These are phyloP conservation scores for Pseudogymnoascus sp. DNA, from an alignment of 2,329 filamentous ascomycete genomes.

Conservation along the genomic window DNA sequence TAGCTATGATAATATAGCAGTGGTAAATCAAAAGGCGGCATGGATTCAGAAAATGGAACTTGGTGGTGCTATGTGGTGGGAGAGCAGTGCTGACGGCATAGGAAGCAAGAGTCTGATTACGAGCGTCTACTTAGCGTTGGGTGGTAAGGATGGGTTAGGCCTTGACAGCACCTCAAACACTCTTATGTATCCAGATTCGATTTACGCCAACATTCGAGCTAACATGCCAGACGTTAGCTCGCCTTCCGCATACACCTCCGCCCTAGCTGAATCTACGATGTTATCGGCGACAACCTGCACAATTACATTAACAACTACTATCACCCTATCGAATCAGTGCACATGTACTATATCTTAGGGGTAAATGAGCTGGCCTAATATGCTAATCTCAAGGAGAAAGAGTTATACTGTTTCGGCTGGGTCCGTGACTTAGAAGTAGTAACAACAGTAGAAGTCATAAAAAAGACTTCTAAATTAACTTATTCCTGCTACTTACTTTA, in stretches of 20 bases:
- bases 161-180: not conserved
- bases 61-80: constrained; percentile 80
- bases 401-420: no score
- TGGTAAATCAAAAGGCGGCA: constrained; percentile 52
- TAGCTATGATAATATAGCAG: constrained; percentile 59
- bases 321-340: not conserved
- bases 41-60: constrained; percentile 56
- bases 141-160: not conserved
- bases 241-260: not conserved
- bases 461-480: no score
- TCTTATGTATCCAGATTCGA: not conserved
- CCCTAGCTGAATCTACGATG: not conserved
- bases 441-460: no score
- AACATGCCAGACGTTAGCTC: not conserved
- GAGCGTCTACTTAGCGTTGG: constrained; percentile 24
- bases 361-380: no score
- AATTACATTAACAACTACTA: not conserved
- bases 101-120: constrained; percentile 53
- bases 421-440: no score
- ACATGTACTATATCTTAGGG: no score
- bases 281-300: not conserved
- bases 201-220: not conserved
- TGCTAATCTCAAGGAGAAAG: no score
- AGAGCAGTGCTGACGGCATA: constrained; percentile 60
- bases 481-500: no score